These are phyloP conservation scores for Entophlyctis luteolus DNA, from an alignment of 192 early-diverging fungal genomes.

Conservation along the genomic window DNA sequence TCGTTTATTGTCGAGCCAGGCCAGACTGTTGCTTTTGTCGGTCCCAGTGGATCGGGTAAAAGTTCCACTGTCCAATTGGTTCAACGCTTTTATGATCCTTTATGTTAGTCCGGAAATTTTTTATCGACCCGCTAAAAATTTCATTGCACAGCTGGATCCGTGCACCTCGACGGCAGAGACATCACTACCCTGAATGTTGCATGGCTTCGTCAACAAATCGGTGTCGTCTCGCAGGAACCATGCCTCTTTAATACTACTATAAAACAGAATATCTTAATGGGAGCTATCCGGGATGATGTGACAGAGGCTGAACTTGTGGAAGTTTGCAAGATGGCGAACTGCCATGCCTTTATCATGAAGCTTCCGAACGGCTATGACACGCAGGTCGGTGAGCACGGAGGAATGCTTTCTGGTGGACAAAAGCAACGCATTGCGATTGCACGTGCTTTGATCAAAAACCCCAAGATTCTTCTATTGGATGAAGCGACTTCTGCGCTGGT, in stretches of 20 bases:
- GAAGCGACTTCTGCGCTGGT: slow-evolving; percentile 54
- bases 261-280: slow-evolving; percentile 74
- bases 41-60: slow-evolving; percentile 73
- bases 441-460: slow-evolving; percentile 80
- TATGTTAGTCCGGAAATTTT: neutral
- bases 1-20: slow-evolving; percentile 57
- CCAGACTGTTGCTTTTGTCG: slow-evolving; percentile 81
- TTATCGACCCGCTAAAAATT: neutral
- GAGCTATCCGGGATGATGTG: slow-evolving; percentile 47
- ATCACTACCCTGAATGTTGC: slow-evolving; percentile 75
- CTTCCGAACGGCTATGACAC: slow-evolving; percentile 81
- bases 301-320: slow-evolving; percentile 45
- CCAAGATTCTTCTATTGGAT: slow-evolving; percentile 68
- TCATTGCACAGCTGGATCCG: slow-evolving; percentile 40
- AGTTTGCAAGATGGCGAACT: slow-evolving; percentile 60
- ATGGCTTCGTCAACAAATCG: slow-evolving; percentile 86
- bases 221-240: slow-evolving; percentile 88
- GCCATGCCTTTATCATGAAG: slow-evolving; percentile 77
- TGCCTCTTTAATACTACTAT: slow-evolving; percentile 76
- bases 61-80: slow-evolving; percentile 64
- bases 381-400: slow-evolving; percentile 68
- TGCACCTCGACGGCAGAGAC: slow-evolving; percentile 76
- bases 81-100: slow-evolving; percentile 50
- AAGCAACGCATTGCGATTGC: slow-evolving; percentile 98
- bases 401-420: slow-evolving; percentile 81